A percentile compares a stretch with the other conserved stretches of the same genome.
Evolutionary conservation across 305 asterid species (phyloP).

Genomic region (Fraxinus dipetala): DNA sequence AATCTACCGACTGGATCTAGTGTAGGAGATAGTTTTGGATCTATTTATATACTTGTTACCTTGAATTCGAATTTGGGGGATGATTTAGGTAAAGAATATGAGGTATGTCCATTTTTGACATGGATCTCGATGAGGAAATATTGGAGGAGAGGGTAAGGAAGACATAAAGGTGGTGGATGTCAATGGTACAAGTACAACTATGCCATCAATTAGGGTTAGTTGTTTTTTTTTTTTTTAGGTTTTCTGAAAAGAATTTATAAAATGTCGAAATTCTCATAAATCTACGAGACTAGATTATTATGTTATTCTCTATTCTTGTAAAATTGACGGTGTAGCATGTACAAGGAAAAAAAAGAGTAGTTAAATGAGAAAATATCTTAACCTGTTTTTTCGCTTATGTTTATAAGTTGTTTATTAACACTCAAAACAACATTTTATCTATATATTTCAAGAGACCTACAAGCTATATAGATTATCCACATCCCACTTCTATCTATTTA

Average conservation of each 20-base stretch:
- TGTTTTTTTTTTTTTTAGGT: neutral
- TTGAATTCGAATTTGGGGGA: no score
- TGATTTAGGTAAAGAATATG: neutral
- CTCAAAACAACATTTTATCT: no score
- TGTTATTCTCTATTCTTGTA: neutral
- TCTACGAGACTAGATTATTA: neutral
- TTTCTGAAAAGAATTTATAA: neutral
- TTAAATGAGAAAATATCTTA: no score
- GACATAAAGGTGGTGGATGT: neutral
- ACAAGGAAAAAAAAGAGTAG: neutral
- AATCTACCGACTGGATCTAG: neutral
- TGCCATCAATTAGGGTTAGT: neutral
- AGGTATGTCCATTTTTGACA: neutral
- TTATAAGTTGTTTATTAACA: no score
- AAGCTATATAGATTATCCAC: neutral
- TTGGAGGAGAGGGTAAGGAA: no score
- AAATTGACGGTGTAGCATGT: neutral
- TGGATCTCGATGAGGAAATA: neutral
- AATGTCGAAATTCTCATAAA: neutral
- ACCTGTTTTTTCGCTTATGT: neutral
- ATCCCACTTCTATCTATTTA: neutral
- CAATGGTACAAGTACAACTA: no score
- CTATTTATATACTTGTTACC: no score
- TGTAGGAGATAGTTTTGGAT: neutral
- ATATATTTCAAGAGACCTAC: no score